Conservation (phyloP, 257 asterid species). For the Mitragyna speciosa region DNA sequence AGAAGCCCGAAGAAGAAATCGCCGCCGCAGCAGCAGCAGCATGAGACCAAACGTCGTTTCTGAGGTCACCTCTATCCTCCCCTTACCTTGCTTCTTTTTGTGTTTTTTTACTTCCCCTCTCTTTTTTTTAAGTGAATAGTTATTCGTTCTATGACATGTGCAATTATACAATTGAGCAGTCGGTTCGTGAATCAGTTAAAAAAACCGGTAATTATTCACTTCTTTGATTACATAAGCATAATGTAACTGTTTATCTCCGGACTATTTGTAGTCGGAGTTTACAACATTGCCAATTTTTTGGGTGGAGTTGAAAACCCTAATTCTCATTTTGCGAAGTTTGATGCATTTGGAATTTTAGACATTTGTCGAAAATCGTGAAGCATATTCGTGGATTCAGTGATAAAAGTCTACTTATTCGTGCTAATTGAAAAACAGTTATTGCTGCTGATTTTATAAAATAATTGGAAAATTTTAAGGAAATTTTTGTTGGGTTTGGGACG, state of each 20-base stretch:
- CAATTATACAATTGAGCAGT: background rate
- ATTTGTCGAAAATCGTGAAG: background rate
- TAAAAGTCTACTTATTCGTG: background rate
- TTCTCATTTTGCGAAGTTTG: background rate
- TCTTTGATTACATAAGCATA: background rate
- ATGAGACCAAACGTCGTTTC: conserved; percentile 88
- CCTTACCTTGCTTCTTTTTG: background rate
- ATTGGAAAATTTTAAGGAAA: background rate
- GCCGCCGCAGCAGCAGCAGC: conserved; percentile 20
- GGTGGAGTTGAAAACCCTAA: background rate
- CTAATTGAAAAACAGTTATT: background rate
- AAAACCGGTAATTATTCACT: background rate
- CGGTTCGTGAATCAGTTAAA: background rate
- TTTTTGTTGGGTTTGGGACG: background rate
- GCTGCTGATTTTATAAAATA: background rate
- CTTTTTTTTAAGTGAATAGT: background rate
- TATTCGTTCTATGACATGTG: background rate
- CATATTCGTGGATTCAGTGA: background rate
- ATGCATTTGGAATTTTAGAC: background rate
- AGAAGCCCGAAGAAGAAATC: conserved; percentile 41
- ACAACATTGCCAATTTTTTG: background rate
- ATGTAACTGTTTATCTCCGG: background rate
- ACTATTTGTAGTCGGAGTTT: background rate
- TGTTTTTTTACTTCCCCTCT: background rate
- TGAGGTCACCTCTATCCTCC: conserved; percentile 47